These are phyloP conservation scores for Podospora pseudocomata DNA, from an alignment of 495 filamentous ascomycete species.

Conservation along the genomic window DNA sequence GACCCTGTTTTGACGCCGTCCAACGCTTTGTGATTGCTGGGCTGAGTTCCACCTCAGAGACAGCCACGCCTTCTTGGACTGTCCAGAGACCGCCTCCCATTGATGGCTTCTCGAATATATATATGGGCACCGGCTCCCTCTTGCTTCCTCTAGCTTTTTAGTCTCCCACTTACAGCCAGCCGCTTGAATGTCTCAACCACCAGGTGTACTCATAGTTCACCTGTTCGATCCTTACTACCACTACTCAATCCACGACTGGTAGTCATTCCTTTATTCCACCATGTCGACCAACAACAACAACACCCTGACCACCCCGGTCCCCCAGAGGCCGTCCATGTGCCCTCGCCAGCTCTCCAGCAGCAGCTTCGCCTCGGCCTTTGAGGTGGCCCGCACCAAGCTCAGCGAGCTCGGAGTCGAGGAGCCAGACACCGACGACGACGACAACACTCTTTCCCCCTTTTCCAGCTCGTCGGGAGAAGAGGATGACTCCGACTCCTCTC, in stretches of 20 bases:
- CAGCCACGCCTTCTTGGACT: conserved; percentile 6
- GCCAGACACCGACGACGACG: conserved; percentile 14
- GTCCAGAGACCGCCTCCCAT: conserved; percentile 2
- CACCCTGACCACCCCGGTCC: background rate
- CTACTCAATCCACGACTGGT: background rate
- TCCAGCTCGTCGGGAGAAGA: conserved; percentile 11
- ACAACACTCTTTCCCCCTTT: background rate
- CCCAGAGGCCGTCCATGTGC: conserved; percentile 25
- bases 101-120: conserved; percentile 7
- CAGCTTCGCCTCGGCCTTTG: conserved; percentile 31
- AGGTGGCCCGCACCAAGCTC: conserved; percentile 24
- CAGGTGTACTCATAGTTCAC: conserved; percentile 1
- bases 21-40: conserved; percentile 13
- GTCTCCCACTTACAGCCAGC: background rate
- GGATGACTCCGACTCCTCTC: conserved; percentile 15
- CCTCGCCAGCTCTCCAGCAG: conserved; percentile 29
- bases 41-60: conserved; percentile 1
- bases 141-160: background rate
- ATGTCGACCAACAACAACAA: background rate
- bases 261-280: conserved; percentile 1
- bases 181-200: conserved; percentile 2
- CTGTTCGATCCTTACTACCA: background rate
- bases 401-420: conserved; percentile 19
- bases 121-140: background rate
- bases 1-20: conserved; percentile 11